phyloP scores from a whole-genome alignment of 2,329 filamentous ascomycete species.

The Clonostachys rosea region DNA sequence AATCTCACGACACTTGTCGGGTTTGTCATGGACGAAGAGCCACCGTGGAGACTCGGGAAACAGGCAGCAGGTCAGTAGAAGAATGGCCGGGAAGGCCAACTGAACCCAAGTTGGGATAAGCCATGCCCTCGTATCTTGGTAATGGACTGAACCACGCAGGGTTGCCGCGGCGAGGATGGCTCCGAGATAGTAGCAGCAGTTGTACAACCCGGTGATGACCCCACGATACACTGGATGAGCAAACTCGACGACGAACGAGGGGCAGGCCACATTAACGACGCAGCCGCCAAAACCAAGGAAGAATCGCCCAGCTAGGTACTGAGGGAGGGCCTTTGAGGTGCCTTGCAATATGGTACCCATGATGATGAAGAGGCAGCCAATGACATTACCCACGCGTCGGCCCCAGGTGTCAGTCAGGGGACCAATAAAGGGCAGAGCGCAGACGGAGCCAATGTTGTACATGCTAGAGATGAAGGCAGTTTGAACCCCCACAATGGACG shows the following conservation, averaged over 20 bases:
- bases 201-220: conserved; percentile 29
- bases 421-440: conserved; percentile 27
- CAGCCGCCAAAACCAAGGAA: conserved; percentile 53
- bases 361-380: conserved; percentile 37
- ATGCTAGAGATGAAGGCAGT: conserved; percentile 37
- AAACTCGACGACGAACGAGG: conserved; percentile 58
- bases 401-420: conserved; percentile 41
- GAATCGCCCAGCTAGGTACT: conserved; percentile 53
- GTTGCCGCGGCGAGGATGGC: conserved; percentile 45
- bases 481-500: conserved; percentile 28
- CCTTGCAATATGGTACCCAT: conserved; percentile 20
- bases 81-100: conserved; percentile 31
- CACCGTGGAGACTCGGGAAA: conserved; percentile 30
- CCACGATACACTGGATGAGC: conserved; percentile 60
- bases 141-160: conserved; percentile 35
- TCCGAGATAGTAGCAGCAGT: conserved; percentile 39
- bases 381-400: conserved; percentile 40
- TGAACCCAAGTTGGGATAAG: conserved; percentile 37
- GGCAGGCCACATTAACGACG: conserved; percentile 54
- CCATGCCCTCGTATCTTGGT: conserved; percentile 30
- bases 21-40: conserved; percentile 28
- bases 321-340: conserved; percentile 26
- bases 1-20: conserved; percentile 16
- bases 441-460: conserved; percentile 46
- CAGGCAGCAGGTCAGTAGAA: conserved; percentile 24